A percentile compares a stretch with the other conserved stretches of the same genome.
Evolutionary conservation across 2,329 filamentous ascomycete species (phyloP).

Genomic region (Bipolaris oryzae): DNA sequence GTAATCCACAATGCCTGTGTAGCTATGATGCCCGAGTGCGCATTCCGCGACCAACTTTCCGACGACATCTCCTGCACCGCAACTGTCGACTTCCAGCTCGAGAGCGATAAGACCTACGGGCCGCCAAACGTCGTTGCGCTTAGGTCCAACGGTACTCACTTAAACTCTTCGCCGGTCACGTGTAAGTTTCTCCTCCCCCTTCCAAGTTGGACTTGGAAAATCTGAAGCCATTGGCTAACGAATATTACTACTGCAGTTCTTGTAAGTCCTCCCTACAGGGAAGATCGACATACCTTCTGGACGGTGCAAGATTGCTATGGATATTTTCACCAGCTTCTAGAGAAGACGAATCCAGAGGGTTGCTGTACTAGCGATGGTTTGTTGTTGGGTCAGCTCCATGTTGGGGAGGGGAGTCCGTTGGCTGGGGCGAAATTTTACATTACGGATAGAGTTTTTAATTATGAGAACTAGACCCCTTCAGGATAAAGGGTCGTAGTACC

Average conservation of each 20-base stretch:
- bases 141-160: slow-evolving; percentile 18
- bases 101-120: slow-evolving; percentile 22
- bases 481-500: too few relatives aligned
- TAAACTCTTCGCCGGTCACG: neutral
- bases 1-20: slow-evolving; percentile 36
- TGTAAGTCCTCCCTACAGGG: too few relatives aligned
- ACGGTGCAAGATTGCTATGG: slow-evolving; percentile 36
- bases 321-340: slow-evolving; percentile 33
- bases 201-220: too few relatives aligned
- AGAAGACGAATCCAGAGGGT: slow-evolving; percentile 24
- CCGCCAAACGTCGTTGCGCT: slow-evolving; percentile 26
- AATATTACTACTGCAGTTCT: slow-evolving; percentile 20
- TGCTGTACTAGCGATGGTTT: slow-evolving; percentile 28
- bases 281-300: too few relatives aligned
- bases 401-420: slow-evolving; percentile 29
- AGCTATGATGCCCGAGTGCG: slow-evolving; percentile 37
- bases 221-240: slow-evolving; percentile 7
- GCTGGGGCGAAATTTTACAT: slow-evolving; percentile 22
- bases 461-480: too few relatives aligned
- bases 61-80: slow-evolving; percentile 24
- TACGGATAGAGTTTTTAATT: too few relatives aligned
- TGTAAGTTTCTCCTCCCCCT: slow-evolving; percentile 20
- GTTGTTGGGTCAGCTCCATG: slow-evolving; percentile 29
- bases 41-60: slow-evolving; percentile 25
- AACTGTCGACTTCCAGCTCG: slow-evolving; percentile 25